These are phyloP conservation scores for Neurospora sp. DNA, from an alignment of 495 filamentous ascomycete genomes.

Conservation along the genomic window DNA sequence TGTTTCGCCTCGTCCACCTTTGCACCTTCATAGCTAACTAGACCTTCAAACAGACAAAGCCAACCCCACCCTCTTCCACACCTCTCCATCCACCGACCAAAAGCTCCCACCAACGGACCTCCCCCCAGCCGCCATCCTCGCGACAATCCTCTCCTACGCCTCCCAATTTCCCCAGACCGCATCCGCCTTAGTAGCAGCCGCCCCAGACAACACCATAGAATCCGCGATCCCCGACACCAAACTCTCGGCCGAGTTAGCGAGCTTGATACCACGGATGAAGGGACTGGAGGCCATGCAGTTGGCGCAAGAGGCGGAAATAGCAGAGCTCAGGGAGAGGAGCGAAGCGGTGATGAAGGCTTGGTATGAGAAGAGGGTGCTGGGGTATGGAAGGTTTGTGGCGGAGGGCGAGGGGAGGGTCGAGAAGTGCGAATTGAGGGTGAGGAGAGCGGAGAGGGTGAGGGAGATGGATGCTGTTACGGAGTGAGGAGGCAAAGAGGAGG, in stretches of 20 bases:
- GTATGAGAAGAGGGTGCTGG: conserved; percentile 66
- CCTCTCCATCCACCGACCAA: conserved; percentile 8
- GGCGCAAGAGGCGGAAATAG: conserved; percentile 60
- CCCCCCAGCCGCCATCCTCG: conserved; percentile 36
- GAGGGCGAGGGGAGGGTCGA: conserved; percentile 62
- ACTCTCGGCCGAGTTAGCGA: conserved; percentile 54
- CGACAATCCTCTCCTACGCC: conserved; percentile 66
- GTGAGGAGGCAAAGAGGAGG: not conserved
- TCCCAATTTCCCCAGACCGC: conserved; percentile 64
- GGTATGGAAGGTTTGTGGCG: conserved; percentile 59
- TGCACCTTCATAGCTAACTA: no score
- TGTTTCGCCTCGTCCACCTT: no score
- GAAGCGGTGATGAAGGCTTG: conserved; percentile 64
- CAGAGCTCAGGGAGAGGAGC: conserved; percentile 59
- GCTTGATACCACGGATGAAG: conserved; percentile 60
- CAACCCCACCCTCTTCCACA: conserved; percentile 37
- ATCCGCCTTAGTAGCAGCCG: conserved; percentile 66
- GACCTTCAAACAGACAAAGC: conserved; percentile 36
- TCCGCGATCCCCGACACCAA: conserved; percentile 62
- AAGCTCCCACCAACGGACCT: conserved; percentile 31
- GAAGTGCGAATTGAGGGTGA: conserved; percentile 54
- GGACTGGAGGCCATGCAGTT: conserved; percentile 54
- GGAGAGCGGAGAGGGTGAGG: conserved; percentile 40
- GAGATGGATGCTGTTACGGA: conserved; percentile 10
- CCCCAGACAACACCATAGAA: conserved; percentile 36